Conservation (phyloP, 2,329 filamentous ascomycete species). For the Geosmithia morbida region DNA sequence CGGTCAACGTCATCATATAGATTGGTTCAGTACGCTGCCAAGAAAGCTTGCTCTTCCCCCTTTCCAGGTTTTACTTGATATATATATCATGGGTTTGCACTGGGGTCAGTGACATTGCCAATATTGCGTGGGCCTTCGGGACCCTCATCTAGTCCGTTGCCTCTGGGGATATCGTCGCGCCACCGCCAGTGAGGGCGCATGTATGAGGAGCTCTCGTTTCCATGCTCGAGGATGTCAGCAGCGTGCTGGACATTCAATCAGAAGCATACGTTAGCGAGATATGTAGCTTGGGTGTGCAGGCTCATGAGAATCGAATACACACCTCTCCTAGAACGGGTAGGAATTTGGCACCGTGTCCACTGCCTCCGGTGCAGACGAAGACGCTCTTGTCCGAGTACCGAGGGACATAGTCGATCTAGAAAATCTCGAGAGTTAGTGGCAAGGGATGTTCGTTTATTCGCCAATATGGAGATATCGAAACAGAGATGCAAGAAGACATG, state of each 20-base stretch:
- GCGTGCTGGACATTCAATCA: constrained; percentile 10
- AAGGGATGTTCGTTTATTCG: no score
- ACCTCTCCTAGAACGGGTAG: constrained; percentile 18
- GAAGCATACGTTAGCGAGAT: background rate
- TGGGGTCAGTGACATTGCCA: background rate
- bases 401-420: constrained; percentile 17
- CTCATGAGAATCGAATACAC: background rate
- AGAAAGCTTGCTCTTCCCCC: no score
- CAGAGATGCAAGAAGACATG: background rate
- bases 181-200: constrained; percentile 16
- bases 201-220: constrained; percentile 10
- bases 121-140: background rate
- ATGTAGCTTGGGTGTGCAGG: no score
- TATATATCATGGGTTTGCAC: no score
- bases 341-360: constrained; percentile 20
- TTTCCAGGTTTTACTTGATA: no score
- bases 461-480: no score
- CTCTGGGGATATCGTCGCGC: constrained; percentile 6
- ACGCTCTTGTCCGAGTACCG: constrained; percentile 12
- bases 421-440: background rate
- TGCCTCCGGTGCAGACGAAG: constrained; percentile 19
- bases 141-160: background rate
- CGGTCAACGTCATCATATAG: no score
- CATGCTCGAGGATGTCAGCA: constrained; percentile 14
- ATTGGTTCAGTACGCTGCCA: no score